These are phyloP conservation scores for Backusella tarrabulga DNA, from an alignment of 192 early-diverging fungal species.

Conservation along the genomic window DNA sequence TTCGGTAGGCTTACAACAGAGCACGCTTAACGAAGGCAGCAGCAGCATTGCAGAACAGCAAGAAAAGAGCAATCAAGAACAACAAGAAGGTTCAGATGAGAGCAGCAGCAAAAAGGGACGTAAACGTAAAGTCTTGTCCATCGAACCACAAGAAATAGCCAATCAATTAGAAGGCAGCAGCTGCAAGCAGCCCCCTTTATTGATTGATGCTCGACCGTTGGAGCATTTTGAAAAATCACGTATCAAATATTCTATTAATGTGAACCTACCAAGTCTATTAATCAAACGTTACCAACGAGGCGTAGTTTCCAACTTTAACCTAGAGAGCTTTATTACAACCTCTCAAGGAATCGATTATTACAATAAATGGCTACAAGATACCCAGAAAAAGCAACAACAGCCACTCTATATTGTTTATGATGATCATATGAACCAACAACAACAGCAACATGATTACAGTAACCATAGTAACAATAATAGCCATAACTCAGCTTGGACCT, in stretches of 20 bases:
- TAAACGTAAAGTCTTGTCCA: neutral
- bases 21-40: neutral
- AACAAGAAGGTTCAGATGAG: neutral
- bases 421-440: conserved; percentile 13
- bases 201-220: conserved; percentile 30
- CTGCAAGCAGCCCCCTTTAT: neutral
- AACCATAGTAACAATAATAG: neutral
- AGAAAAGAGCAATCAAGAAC: neutral
- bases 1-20: neutral
- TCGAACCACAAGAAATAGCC: conserved; percentile 3
- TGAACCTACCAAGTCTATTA: conserved; percentile 54
- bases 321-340: conserved; percentile 57
- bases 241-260: conserved; percentile 47
- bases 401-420: neutral
- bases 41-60: neutral
- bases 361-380: conserved; percentile 6
- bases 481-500: neutral
- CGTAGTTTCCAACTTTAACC: conserved; percentile 46
- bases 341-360: conserved; percentile 47
- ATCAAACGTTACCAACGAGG: conserved; percentile 56
- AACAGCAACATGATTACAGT: neutral
- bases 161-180: neutral
- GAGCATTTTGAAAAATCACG: conserved; percentile 28
- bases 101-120: neutral
- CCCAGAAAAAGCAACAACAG: neutral